Percentiles rank a stretch among this genome's conserved stretches.
Evolutionary conservation across 345 rosid species (phyloP).

Genomic region (Orychophragmus violaceus): DNA sequence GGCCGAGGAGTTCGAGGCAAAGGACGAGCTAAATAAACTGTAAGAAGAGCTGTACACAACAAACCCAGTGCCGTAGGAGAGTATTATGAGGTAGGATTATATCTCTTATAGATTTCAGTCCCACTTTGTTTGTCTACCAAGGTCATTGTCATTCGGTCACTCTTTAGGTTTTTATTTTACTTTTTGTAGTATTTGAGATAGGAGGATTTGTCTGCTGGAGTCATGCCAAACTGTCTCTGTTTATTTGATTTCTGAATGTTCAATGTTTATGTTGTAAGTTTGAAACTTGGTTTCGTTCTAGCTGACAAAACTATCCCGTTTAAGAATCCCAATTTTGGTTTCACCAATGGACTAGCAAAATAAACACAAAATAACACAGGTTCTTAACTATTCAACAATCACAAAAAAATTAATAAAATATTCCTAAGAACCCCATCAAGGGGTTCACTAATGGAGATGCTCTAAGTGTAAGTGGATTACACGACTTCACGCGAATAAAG

Average conservation of each 20-base stretch:
- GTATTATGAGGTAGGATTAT: conserved; percentile 27
- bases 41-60: conserved; percentile 19
- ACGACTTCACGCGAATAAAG: too few species aligned
- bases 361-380: too few species aligned
- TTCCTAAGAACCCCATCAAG: too few species aligned
- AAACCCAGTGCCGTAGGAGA: conserved; percentile 25
- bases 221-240: conserved; percentile 10
- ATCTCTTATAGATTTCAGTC: conserved; percentile 6
- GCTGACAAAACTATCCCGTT: conserved; percentile 4
- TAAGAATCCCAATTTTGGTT: too few species aligned
- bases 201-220: conserved; percentile 15
- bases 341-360: too few species aligned
- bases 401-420: too few species aligned
- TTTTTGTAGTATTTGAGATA: conserved; percentile 7
- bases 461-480: too few species aligned
- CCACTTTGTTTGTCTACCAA: conserved; percentile 23
- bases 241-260: background rate
- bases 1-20: conserved; percentile 40
- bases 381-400: too few species aligned
- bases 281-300: conserved; percentile 9
- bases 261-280: conserved; percentile 15
- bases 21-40: conserved; percentile 16
- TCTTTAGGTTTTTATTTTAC: background rate
- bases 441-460: too few species aligned
- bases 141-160: background rate